Percentiles rank a stretch among this genome's conserved stretches.
Conservation (phyloP, 208 protist genomes). For the Acanthamoeba lenticulata region DNA sequence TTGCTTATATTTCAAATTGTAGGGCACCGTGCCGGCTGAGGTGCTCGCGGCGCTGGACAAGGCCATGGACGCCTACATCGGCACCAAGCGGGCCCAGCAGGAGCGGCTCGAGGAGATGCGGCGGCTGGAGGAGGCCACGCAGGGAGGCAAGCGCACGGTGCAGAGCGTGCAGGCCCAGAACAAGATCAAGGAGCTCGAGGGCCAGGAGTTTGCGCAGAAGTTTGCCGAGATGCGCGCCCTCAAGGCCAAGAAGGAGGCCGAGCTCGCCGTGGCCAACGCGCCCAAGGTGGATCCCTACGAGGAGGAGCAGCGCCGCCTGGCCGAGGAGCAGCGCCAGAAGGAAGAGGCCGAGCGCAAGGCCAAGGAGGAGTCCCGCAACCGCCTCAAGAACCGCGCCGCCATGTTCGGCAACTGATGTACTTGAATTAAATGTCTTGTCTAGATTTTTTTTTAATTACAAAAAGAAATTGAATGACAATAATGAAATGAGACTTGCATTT, state of each 20-base stretch:
- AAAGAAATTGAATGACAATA: no score
- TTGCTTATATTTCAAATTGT: no score
- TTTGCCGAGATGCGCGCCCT: constrained; percentile 54
- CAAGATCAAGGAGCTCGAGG: constrained; percentile 64
- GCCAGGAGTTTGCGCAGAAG: constrained; percentile 57
- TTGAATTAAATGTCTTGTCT: no score
- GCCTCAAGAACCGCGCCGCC: constrained; percentile 44
- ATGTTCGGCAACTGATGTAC: constrained; percentile 50
- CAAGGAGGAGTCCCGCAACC: constrained; percentile 20
- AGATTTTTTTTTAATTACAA: no score
- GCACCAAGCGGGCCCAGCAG: constrained; percentile 4
- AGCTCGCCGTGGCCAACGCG: constrained; percentile 33
- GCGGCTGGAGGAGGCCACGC: background rate
- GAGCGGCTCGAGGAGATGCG: constrained; percentile 15
- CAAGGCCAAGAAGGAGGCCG: constrained; percentile 65
- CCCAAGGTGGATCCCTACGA: constrained; percentile 58
- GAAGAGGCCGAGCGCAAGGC: constrained; percentile 33
- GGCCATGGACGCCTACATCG: constrained; percentile 24
- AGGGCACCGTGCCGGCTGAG: background rate
- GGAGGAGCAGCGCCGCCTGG: constrained; percentile 44
- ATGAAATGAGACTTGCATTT: no score
- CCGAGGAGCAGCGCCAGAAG: constrained; percentile 47
- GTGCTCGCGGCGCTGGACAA: constrained; percentile 13
- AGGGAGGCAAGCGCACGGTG: background rate
- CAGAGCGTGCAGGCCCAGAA: constrained; percentile 45